Evolutionary conservation across 192 early-diverging fungal genomes (phyloP).

Genomic region (Rhizophagus clarus): DNA sequence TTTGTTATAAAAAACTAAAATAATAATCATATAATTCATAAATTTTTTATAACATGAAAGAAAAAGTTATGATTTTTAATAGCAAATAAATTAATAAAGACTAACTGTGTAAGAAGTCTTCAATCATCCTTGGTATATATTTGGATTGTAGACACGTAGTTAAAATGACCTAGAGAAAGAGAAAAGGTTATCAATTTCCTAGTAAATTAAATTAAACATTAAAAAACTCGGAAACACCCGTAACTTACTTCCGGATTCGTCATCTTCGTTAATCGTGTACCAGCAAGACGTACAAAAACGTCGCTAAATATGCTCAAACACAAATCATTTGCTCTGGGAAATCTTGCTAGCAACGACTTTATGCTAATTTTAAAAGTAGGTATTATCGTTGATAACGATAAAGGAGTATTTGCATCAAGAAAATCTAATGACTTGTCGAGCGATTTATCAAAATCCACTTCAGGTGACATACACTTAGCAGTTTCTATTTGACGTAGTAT

Average conservation of each 20-base stretch:
- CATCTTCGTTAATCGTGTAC: not conserved
- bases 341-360: not conserved
- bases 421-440: not conserved
- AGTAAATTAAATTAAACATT: not conserved
- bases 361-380: constrained; percentile 5
- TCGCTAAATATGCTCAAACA: constrained; percentile 7
- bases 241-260: not conserved
- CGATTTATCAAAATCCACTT: not conserved
- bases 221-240: no score
- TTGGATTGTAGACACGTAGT: not conserved
- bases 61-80: no score
- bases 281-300: constrained; percentile 11
- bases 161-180: not conserved
- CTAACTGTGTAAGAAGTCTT: not conserved
- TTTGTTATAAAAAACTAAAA: no score
- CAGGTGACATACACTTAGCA: not conserved
- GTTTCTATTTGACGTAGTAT: not conserved
- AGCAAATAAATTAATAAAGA: not conserved
- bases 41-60: no score
- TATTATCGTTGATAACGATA: not conserved
- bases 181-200: not conserved
- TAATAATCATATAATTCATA: no score
- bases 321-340: constrained; percentile 14
- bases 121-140: not conserved
- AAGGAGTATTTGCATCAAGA: not conserved